Conservation (phyloP, 129 eudicot species). For the Flaveria ramosissima region DNA sequence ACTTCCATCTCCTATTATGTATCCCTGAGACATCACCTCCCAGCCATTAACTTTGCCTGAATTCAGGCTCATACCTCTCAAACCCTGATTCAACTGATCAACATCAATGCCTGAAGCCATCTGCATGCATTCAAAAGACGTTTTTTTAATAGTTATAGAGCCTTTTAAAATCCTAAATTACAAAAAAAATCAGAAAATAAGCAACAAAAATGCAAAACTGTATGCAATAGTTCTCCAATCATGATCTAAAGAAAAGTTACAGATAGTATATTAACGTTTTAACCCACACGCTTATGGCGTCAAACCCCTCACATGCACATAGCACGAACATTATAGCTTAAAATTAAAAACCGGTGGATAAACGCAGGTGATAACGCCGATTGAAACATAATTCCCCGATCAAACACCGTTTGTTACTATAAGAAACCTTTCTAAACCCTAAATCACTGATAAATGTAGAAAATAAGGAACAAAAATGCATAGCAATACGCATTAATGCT, state of each 20-base stretch:
- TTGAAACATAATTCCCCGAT: too few relatives aligned
- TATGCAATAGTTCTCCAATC: neutral
- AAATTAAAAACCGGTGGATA: neutral
- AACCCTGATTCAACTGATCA: constrained; percentile 46
- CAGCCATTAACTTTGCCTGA: constrained; percentile 50
- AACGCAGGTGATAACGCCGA: neutral
- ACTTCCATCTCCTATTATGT: constrained; percentile 44
- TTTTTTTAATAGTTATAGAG: neutral
- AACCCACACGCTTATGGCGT: neutral
- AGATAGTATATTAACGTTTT: neutral
- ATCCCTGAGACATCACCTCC: constrained; percentile 50
- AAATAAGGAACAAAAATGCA: constrained; percentile 9
- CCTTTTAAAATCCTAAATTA: constrained; percentile 7
- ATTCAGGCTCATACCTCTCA: constrained; percentile 45
- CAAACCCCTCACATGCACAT: neutral
- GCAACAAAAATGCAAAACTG: neutral
- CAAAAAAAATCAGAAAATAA: neutral
- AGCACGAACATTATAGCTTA: neutral
- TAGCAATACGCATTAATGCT: neutral
- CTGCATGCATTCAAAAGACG: constrained; percentile 22
- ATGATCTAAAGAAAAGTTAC: constrained; percentile 1
- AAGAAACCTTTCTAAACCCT: too few relatives aligned
- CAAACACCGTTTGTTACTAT: too few relatives aligned
- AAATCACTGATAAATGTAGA: neutral
- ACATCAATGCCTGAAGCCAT: constrained; percentile 47